Conservation (phyloP, 192 early-diverging fungal genomes). For the Tieghemiomyces parasiticus region DNA sequence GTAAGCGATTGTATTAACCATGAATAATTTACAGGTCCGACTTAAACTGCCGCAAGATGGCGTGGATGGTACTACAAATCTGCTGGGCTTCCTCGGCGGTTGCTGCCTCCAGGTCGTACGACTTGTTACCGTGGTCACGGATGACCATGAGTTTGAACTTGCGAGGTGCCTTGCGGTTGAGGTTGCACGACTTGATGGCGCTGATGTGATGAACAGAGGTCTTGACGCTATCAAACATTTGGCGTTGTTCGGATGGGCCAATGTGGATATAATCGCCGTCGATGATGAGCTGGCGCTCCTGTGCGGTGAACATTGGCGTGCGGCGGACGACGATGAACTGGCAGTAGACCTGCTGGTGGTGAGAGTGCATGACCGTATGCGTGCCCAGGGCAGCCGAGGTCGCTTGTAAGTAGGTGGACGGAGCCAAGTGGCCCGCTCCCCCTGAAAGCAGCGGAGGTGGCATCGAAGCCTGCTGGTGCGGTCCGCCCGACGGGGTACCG, state of each 20-base stretch:
- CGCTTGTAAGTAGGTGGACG: no score
- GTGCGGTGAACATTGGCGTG: slow-evolving; percentile 70
- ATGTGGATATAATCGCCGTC: slow-evolving; percentile 89
- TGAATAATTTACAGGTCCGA: slow-evolving; percentile 9
- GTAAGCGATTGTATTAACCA: no score
- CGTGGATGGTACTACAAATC: slow-evolving; percentile 24
- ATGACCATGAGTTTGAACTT: slow-evolving; percentile 53
- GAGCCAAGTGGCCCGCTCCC: neutral
- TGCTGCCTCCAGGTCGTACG: slow-evolving; percentile 65
- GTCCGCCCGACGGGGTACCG: neutral
- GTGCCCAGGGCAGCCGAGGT: no score
- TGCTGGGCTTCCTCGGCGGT: slow-evolving; percentile 31
- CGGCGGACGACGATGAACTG: slow-evolving; percentile 77
- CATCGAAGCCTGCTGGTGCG: neutral
- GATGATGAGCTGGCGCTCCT: slow-evolving; percentile 78
- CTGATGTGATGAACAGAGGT: slow-evolving; percentile 56
- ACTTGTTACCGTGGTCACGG: slow-evolving; percentile 50
- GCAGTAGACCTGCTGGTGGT: slow-evolving; percentile 25
- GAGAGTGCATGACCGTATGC: neutral
- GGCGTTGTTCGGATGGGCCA: slow-evolving; percentile 63
- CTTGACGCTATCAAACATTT: slow-evolving; percentile 71
- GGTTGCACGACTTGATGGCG: slow-evolving; percentile 44
- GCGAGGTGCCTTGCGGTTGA: slow-evolving; percentile 45
- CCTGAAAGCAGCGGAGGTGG: neutral
- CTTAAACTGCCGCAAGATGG: neutral